Conservation (phyloP, 2,329 filamentous ascomycete species). For the Monilinia fructicola region DNA sequence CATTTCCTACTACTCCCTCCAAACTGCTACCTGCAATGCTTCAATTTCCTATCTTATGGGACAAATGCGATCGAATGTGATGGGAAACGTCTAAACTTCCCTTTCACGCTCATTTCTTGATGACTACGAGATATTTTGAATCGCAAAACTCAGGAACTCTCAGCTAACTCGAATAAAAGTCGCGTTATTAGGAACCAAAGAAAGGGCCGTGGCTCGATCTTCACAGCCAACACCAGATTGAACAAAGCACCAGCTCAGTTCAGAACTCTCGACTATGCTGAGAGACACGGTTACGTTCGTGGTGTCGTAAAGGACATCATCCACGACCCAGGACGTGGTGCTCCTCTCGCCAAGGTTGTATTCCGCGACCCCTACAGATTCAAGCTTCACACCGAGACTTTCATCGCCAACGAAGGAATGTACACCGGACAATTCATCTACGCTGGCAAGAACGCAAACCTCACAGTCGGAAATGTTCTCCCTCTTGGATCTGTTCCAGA, state of each 20-base stretch:
- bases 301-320: slow-evolving; percentile 93
- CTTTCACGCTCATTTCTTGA: slow-evolving; percentile 2
- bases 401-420: slow-evolving; percentile 99
- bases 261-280: slow-evolving; percentile 92
- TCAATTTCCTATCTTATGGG: not conserved
- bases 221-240: slow-evolving; percentile 78
- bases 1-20: not conserved
- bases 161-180: slow-evolving; percentile 29
- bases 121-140: not conserved
- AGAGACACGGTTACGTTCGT: slow-evolving; percentile 96
- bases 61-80: not conserved
- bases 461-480: slow-evolving; percentile 97
- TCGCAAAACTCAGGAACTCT: slow-evolving; percentile 7
- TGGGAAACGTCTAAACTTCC: not conserved
- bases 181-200: slow-evolving; percentile 75
- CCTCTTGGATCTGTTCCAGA: slow-evolving; percentile 92
- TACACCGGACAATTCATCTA: slow-evolving; percentile 99
- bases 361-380: slow-evolving; percentile 99
- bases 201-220: slow-evolving; percentile 76
- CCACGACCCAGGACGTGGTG: slow-evolving; percentile 95
- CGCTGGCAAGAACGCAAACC: slow-evolving; percentile 95
- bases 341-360: slow-evolving; percentile 91
- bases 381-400: slow-evolving; percentile 97
- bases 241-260: slow-evolving; percentile 96
- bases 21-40: not conserved